phyloP scores from a whole-genome alignment of 2,329 filamentous ascomycete genomes.

The Aspergillus sp. region DNA sequence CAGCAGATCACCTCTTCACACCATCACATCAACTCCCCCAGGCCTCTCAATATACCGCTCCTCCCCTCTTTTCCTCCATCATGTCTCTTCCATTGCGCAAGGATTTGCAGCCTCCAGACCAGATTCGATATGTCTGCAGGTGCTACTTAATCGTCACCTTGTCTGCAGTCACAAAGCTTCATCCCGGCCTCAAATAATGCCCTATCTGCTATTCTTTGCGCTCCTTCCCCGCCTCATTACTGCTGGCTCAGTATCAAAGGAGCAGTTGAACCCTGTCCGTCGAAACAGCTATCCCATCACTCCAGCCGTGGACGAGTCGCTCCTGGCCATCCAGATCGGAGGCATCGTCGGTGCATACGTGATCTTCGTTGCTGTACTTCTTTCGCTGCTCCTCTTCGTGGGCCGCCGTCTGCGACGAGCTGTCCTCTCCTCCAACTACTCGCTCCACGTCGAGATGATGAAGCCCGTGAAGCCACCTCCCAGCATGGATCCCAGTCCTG shows the following conservation, averaged over 20 bases:
- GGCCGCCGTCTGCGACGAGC: constrained; percentile 56
- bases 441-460: constrained; percentile 60
- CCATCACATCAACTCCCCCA: constrained; percentile 28
- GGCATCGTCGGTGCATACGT: constrained; percentile 84
- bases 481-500: constrained; percentile 39
- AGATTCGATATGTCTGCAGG: constrained; percentile 22
- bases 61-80: constrained; percentile 19
- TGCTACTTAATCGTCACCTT: constrained; percentile 23
- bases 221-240: constrained; percentile 12
- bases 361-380: constrained; percentile 71
- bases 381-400: constrained; percentile 65
- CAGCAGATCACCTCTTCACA: constrained; percentile 22
- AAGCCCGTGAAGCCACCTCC: constrained; percentile 40
- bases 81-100: constrained; percentile 25
- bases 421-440: constrained; percentile 54
- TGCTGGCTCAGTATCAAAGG: constrained; percentile 18
- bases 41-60: constrained; percentile 23
- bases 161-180: constrained; percentile 10
- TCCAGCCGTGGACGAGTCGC: constrained; percentile 57
- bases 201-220: constrained; percentile 12
- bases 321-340: constrained; percentile 78
- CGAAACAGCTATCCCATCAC: constrained; percentile 14
- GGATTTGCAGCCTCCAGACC: constrained; percentile 31
- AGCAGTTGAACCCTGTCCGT: constrained; percentile 6
- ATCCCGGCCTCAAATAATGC: constrained; percentile 14